Base-by-base conservation (phyloP, 2,329 filamentous ascomycete species). In the Exophiala alcalophila region DNA sequence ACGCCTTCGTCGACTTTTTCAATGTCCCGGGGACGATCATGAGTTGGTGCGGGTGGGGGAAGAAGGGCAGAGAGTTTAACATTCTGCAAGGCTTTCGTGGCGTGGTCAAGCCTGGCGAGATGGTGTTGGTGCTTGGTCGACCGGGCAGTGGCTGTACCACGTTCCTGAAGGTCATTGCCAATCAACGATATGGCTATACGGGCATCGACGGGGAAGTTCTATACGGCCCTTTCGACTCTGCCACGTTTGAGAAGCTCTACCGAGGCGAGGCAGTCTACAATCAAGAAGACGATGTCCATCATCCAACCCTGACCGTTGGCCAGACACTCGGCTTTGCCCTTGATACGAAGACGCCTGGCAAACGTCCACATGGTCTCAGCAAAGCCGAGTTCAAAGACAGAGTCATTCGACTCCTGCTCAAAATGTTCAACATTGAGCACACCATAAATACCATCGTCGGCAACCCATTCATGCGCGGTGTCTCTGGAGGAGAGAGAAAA, bases 351-450 rank as follows among this genome's bases (percentile, higher is more conserved):
- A 83, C 86, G 10, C 88, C 90, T 4, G 82, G 84, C 11, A 89
- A 90, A 64, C 74, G 87, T 32, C 85, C 86, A 0, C 78, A 74
- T 3, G 86, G 86, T 15, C 75, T 92, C 55, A 81, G 77, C 26
- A 84, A 85, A 61, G 62, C 66, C 4, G 81, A 84, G 11, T 91
- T 91, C 70, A 90, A 90, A 68, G 74, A 84, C 35, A 80, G 81
- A 55, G 80, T 94, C 44, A 70, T 90, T 48, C 74, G 79, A 12
- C 78, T 83, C 57, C 72, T 95, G 46, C 71, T 95, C 37, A 87
- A 86, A 59, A 92, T 94, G 85, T 94, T 95, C 72, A 92, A 91
- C 60, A 94, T 95, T 40, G 84, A 90, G 62, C 88, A 95, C 63
- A 94, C 88, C 0, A 77, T 80, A 37, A 78, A 89, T 60, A 96